Evolutionary conservation across 139 green algal genomes (phyloP), one percentile per base, ranked within the genome.

Genomic region (Zygnema cylindricum): DNA sequence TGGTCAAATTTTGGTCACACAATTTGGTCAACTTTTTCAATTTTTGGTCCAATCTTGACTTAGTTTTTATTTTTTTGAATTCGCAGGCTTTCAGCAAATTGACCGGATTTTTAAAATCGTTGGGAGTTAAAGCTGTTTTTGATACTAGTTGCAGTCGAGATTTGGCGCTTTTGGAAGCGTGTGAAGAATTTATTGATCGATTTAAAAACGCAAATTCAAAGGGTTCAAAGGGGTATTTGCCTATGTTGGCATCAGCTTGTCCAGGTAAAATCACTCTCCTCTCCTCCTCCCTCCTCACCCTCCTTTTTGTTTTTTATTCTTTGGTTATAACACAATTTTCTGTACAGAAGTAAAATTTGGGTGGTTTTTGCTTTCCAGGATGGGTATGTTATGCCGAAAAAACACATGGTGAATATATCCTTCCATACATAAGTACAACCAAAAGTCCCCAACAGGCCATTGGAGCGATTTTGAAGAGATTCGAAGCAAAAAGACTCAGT

Each of bases 371-470:
- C 32, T n/a, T 76, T 25, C 41, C 88, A 92, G 97, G 97, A 11
- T 99, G 98, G 98, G 95, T 99, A 73, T 99, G 96, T 91, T 99
- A 99, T 88, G 97, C 97, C 23, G 97, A 99, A 89, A 99, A 99
- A 93, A 98, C 97, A 0, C 97, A 98, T 38, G 95, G 95, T 23
- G 87, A 92, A 0, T 93, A 94, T 32, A 92, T 98, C 33, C 92
- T 99, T 89, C 97, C 95, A 0, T 88, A 98, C 94, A 95, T 99
- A 22, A 94, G 93, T 84, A 93, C 92, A 1, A 89, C 93, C 32
- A 98, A 97, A 81, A 98, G 95, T 91, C 95, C 97, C 23, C 94
- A 98, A 93, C 95, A 94, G 1, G 93, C 97, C 36, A 96, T 98
- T 94, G 97, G 97, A 0, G 94, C 89, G 0, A 81, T 99, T 1